Evolutionary conservation across 2,329 filamentous ascomycete genomes (phyloP).

Genomic region (Elsinoe ampelina): DNA sequence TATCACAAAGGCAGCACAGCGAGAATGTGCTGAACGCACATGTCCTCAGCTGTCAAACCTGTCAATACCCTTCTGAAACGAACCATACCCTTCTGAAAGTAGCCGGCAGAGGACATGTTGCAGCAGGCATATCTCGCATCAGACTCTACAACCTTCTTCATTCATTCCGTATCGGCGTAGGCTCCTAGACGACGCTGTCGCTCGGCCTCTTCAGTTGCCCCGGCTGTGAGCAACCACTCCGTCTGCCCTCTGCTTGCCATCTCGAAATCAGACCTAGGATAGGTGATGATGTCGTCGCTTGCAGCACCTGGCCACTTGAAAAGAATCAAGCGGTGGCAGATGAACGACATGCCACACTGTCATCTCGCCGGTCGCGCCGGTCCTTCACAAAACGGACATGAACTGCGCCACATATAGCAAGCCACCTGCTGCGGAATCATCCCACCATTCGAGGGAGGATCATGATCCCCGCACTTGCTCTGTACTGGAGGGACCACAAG

Average conservation of each 20-base stretch:
- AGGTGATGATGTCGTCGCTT: no score
- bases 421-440: background rate
- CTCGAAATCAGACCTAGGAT: no score
- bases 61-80: slow-evolving; percentile 1
- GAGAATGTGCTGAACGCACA: background rate
- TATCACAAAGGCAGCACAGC: background rate
- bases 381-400: background rate
- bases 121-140: background rate
- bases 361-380: background rate
- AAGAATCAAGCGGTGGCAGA: background rate
- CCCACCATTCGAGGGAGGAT: background rate
- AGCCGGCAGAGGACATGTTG: background rate
- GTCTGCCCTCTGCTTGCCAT: no score
- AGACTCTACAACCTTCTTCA: no score
- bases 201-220: no score
- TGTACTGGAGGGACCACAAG: background rate
- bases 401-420: background rate
- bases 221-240: no score
- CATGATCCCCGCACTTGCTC: background rate
- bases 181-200: no score
- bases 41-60: background rate
- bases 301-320: no score
- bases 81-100: slow-evolving; percentile 1
- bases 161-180: no score
- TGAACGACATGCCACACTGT: background rate